Evolutionary conservation across 108 stramenopile genomes (phyloP), one percentile per base, ranked within the genome.

Genomic region (Fistulifera solaris): DNA sequence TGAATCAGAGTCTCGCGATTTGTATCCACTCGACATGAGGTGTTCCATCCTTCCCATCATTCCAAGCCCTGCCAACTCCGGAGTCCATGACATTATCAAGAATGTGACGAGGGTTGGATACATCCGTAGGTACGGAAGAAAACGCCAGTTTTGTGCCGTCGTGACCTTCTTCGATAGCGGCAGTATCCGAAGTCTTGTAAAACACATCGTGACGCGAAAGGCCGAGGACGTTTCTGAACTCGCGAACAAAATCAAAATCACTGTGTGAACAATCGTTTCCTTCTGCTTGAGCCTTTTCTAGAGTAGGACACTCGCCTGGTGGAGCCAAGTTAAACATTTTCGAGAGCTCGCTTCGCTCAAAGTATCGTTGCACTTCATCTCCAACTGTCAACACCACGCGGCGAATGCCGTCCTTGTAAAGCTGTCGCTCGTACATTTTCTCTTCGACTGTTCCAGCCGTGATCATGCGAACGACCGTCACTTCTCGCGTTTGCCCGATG

Each of bases 361-460:
- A 87, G 44, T 86, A 81, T 55, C 86, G 63, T 60, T 24, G 63
- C 50, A 51, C 62, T 63, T 66, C 81, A n/a, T 71, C 77, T n/a
- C 75, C 69, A 8, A 15, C 56, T 17, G 67, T 73, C 18, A 88
- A 51, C 23, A 89, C 65, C 2, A 80, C 66, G 15, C 80, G 64
- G 23, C 77, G 62, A 21, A 93, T 78, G 13, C 91, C 91, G 70
- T 88, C 87, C 66, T 93, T 93, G 58, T 83, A 71, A 10, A 93
- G 73, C 51, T 89, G 87, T 24, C 81, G 84, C 48, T 74, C 78
- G 46, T 80, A 80, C 58, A 69, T 71, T 64, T 75, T 75, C 65
- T 95, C 93, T 71, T 99, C 97, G 6, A 99, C 86, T 7, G 95
- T 96, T 35, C 93, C 94, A 6, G 89, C 81, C 17, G 95, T 73